phyloP scores from a whole-genome alignment of 345 rosid species.

The Eucalyptus dawsonii region DNA sequence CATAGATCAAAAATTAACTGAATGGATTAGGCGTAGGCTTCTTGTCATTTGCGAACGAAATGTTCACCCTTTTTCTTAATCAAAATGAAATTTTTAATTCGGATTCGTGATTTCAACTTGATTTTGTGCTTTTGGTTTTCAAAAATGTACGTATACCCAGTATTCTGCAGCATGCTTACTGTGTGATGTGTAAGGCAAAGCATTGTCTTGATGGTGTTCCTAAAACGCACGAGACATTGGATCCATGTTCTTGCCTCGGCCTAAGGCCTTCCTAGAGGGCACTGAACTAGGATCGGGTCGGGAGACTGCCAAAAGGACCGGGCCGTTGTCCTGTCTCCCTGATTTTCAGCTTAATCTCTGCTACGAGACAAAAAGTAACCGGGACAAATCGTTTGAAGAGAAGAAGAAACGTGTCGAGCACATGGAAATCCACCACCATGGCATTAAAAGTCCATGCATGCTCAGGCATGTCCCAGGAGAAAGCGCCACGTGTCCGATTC shows the following conservation, averaged over 20 bases:
- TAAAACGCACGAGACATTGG: not conserved
- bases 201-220: not conserved
- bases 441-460: not conserved
- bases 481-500: not conserved
- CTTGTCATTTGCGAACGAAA: not conserved
- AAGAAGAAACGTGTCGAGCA: not conserved
- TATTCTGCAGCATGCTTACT: not conserved
- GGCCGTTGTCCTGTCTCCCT: not conserved
- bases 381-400: not conserved
- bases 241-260: not conserved
- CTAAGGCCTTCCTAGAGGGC: not conserved
- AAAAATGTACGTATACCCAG: not conserved
- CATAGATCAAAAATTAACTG: not conserved
- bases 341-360: not conserved
- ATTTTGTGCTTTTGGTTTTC: not conserved
- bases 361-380: not conserved
- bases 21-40: not conserved
- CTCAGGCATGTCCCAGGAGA: not conserved
- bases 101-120: not conserved
- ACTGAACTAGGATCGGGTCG: not conserved
- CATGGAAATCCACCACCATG: not conserved
- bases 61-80: not conserved
- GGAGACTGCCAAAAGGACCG: not conserved
- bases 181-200: not conserved
- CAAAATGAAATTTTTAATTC: not conserved